A percentile compares a stretch with the other conserved stretches of the same genome.
Conservation (phyloP, 78 protist species). For the Dictyostelium purpureum region DNA sequence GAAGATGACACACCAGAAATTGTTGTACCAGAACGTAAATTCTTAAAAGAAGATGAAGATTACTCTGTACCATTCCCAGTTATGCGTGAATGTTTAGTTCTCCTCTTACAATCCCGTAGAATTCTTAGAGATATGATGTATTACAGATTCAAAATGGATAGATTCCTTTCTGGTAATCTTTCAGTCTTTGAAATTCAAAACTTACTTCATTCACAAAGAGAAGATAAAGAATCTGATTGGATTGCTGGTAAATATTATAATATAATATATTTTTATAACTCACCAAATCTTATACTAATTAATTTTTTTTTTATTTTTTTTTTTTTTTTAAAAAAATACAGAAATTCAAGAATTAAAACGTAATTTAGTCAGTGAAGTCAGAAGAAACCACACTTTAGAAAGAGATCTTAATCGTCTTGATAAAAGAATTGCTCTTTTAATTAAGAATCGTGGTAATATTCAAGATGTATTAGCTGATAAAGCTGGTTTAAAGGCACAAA, state of each 20-base stretch:
- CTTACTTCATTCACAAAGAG: slow-evolving; percentile 50
- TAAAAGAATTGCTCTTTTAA: slow-evolving; percentile 86
- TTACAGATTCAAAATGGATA: slow-evolving; percentile 82
- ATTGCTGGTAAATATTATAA: slow-evolving; percentile 29
- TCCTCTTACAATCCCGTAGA: slow-evolving; percentile 82
- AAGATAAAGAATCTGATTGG: slow-evolving; percentile 68
- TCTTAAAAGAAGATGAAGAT: slow-evolving; percentile 73
- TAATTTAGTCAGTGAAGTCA: slow-evolving; percentile 84
- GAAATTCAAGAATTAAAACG: slow-evolving; percentile 68
- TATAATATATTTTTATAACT: not conserved
- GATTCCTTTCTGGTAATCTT: slow-evolving; percentile 81
- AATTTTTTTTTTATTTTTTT: not conserved
- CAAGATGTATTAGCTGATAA: slow-evolving; percentile 76
- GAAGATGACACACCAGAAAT: slow-evolving; percentile 58
- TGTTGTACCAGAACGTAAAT: slow-evolving; percentile 68
- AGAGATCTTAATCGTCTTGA: slow-evolving; percentile 87
- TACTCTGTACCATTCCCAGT: slow-evolving; percentile 82
- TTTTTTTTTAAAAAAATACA: not conserved
- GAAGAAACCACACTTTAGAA: slow-evolving; percentile 81
- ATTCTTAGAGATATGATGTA: slow-evolving; percentile 81
- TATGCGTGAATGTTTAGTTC: slow-evolving; percentile 84
- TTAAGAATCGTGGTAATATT: slow-evolving; percentile 87
- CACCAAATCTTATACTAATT: not conserved
- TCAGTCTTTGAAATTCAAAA: slow-evolving; percentile 75
- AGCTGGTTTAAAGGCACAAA: slow-evolving; percentile 71